Percentiles rank a stretch among this genome's conserved stretches.
phyloP scores from a whole-genome alignment of 78 protist genomes.

The Dictyostelium brefeldianum region DNA sequence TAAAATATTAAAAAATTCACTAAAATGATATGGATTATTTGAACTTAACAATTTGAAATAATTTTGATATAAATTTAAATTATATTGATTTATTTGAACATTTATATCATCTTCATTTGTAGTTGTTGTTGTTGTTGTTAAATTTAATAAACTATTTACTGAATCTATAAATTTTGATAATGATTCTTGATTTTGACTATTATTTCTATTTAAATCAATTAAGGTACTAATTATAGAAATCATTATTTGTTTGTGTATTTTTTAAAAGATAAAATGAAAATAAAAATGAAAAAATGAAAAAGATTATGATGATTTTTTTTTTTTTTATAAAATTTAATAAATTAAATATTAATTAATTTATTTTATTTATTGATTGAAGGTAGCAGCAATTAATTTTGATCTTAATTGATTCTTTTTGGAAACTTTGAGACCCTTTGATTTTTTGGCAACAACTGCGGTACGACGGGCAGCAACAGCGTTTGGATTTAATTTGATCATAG shows the following conservation, averaged over 20 bases:
- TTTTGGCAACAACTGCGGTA: constrained; percentile 6
- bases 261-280: not conserved
- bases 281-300: not conserved
- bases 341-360: not conserved
- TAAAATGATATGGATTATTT: not conserved
- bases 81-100: not conserved
- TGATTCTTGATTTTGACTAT: not conserved
- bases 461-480: constrained; percentile 69
- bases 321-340: not conserved
- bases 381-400: constrained; percentile 2
- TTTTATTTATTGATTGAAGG: not conserved
- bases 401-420: constrained; percentile 3
- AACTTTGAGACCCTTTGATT: constrained; percentile 2
- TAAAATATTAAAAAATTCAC: not conserved
- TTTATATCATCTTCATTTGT: not conserved
- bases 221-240: not conserved
- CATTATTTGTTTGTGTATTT: not conserved
- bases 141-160: not conserved
- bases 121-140: not conserved
- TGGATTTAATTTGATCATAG: constrained; percentile 95
- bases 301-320: not conserved
- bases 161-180: not conserved
- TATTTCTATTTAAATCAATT: not conserved
- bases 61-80: not conserved
- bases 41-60: not conserved